Evolutionary conservation across 768 basidiomycete genomes (phyloP), one percentile per base, ranked within the genome.

Genomic region (Strobilomyces echinocephalus): DNA sequence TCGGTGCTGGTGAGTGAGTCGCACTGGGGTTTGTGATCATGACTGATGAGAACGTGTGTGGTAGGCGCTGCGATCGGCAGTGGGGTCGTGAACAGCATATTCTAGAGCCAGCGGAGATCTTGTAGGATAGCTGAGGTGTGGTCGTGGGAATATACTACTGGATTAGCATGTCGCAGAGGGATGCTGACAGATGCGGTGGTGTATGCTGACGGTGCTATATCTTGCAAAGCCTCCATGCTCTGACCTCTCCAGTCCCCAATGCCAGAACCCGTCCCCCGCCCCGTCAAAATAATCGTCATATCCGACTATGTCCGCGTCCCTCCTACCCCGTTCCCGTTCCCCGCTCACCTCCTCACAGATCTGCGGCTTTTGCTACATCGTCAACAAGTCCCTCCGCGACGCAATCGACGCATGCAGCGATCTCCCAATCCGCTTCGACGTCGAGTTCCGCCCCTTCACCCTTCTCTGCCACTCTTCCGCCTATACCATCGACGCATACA

Each of bases 21-120:
- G 26, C 18, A 7, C 0, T n/a, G 2, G 5, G n/a, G 12, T 18
- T 44, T 15, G 46, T 34, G 45, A 35, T 33, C 46, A 15, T 18
- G 44, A n/a, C 9, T 14, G 16, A 42, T 56, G 60, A 42, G 56
- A 7, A 4, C 24, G 24, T 8, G 24, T 30, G 40, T 8, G 9
- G 10, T 52, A 79, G 79, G 79, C 35, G 73, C 74, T 56, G 76
- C 76, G 20, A 58, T 79, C 42, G 74, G 74, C 26, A 68, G 73
- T 46, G 76, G 70, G 14, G 61, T 80, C 24, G 66, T 81, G 56
- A 72, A 79, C 57, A 63, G 75, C n/a, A 72, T 79, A 36, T 79
- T 81, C 64, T 81, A 67, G 56, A 39, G 24, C 24, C 24, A 24
- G 36, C 21, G 9, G 14, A 21, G 28, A 34, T 49, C 50, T 63